Percentiles rank a stretch among this genome's conserved stretches.
Evolutionary conservation across 1,284 basidiomycete genomes (phyloP).

Genomic region (Trichosporon ovoides): DNA sequence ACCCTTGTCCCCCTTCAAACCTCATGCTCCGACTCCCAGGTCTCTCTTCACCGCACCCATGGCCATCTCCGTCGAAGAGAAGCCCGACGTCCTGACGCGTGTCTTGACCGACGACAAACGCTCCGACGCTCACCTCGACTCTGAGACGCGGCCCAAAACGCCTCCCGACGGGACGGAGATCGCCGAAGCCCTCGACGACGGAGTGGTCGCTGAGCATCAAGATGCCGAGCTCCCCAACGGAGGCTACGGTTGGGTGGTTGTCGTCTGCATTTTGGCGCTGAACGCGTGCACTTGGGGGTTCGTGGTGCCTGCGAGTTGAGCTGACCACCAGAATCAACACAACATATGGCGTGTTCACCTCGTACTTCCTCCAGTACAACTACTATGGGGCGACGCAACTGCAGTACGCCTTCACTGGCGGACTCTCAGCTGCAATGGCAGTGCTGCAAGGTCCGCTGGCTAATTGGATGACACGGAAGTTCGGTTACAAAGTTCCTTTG

Average conservation of each 20-base stretch:
- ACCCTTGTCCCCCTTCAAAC: too few species aligned
- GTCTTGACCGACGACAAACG: not conserved
- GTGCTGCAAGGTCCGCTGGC: conserved; percentile 45
- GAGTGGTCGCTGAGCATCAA: conserved; percentile 1
- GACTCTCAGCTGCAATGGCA: conserved; percentile 43
- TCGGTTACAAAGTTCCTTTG: conserved; percentile 43
- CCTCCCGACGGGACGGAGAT: not conserved
- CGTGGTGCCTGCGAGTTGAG: not conserved
- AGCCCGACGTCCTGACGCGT: not conserved
- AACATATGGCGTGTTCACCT: conserved; percentile 50
- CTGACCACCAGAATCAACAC: conserved; percentile 47
- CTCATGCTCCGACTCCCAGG: too few species aligned
- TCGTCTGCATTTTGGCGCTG: conserved; percentile 35
- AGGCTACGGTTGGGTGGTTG: conserved; percentile 51
- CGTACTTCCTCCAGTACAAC: conserved; percentile 48
- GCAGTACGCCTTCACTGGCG: conserved; percentile 50
- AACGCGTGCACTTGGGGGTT: conserved; percentile 45
- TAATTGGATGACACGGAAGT: conserved; percentile 39
- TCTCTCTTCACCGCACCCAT: not conserved
- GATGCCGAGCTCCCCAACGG: conserved; percentile 18
- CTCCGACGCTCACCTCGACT: not conserved
- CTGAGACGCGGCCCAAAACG: not conserved
- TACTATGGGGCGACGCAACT: conserved; percentile 47
- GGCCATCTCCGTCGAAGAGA: not conserved
- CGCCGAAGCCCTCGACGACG: not conserved